A percentile compares a stretch with the other conserved stretches of the same genome.
phyloP scores from a whole-genome alignment of 1,284 basidiomycete species.

The Peniophora sp. region DNA sequence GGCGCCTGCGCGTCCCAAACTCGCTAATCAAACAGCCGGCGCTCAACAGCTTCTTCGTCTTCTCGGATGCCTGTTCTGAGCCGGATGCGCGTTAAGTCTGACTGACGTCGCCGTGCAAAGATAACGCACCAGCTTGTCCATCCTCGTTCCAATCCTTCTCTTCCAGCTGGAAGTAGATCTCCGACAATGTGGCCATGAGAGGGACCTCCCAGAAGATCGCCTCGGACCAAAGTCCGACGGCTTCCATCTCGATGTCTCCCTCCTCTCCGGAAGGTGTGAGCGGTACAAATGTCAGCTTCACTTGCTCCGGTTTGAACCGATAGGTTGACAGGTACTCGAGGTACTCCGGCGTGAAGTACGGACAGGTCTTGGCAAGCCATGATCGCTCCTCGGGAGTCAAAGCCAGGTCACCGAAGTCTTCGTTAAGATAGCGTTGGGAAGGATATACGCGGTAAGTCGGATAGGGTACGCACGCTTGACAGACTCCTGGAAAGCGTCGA shows the following conservation, averaged over 20 bases:
- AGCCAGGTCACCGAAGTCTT: constrained; percentile 62
- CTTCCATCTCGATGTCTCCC: constrained; percentile 72
- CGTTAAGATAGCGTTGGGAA: neutral
- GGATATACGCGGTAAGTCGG: neutral
- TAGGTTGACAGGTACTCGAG: constrained; percentile 71
- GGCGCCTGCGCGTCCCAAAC: constrained; percentile 86
- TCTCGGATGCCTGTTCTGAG: constrained; percentile 54
- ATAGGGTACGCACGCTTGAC: constrained; percentile 52
- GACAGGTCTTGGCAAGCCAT: constrained; percentile 68
- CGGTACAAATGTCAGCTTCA: constrained; percentile 63
- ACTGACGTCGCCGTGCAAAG: neutral
- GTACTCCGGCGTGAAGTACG: constrained; percentile 72
- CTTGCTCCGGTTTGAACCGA: constrained; percentile 78
- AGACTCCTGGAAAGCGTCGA: constrained; percentile 58
- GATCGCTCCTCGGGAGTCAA: constrained; percentile 58
- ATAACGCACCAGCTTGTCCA: constrained; percentile 60
- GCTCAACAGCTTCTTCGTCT: constrained; percentile 62
- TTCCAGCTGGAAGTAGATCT: constrained; percentile 65
- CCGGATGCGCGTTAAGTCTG: neutral
- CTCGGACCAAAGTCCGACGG: constrained; percentile 79
- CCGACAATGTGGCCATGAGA: constrained; percentile 83
- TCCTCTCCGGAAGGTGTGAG: constrained; percentile 36
- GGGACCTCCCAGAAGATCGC: constrained; percentile 96
- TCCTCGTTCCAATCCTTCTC: constrained; percentile 81
- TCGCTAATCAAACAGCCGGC: constrained; percentile 80